Percentiles rank a stretch among this genome's conserved stretches.
phyloP scores from a whole-genome alignment of 345 rosid species.

The Diplotaxis tenuifolia region DNA sequence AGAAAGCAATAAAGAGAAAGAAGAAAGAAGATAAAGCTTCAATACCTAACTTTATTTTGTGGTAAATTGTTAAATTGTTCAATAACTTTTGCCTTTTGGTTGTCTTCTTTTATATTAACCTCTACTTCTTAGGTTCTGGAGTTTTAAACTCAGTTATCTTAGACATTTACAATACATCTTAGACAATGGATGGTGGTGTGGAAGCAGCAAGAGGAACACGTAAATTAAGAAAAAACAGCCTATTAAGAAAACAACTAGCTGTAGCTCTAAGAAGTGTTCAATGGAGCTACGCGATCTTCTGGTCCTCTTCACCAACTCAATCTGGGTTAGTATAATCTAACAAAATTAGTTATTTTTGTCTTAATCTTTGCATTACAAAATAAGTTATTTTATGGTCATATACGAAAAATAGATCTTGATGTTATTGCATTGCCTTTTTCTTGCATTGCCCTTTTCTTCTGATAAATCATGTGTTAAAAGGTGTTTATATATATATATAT shows the following conservation, averaged over 20 bases:
- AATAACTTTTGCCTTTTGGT: constrained; percentile 7
- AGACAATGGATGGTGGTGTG: constrained; percentile 49
- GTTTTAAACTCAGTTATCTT: not conserved
- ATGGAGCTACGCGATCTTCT: constrained; percentile 95
- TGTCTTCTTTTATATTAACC: constrained; percentile 27
- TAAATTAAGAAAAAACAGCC: constrained; percentile 36
- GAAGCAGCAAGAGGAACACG: constrained; percentile 34
- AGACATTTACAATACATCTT: not conserved
- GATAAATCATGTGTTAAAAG: constrained; percentile 3
- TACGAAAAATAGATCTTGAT: constrained; percentile 1
- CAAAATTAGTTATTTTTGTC: not conserved
- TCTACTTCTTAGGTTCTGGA: not conserved
- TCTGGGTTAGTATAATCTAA: constrained; percentile 49
- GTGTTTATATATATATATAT: not conserved
- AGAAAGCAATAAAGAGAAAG: constrained; percentile 32
- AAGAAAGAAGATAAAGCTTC: constrained; percentile 24
- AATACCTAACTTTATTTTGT: constrained; percentile 7
- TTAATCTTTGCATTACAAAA: not conserved
- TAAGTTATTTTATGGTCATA: not conserved
- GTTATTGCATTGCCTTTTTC: too few species aligned
- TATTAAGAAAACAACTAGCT: constrained; percentile 69
- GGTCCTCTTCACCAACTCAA: constrained; percentile 73
- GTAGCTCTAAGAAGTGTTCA: constrained; percentile 78
- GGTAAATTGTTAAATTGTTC: not conserved
- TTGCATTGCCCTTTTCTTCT: constrained; percentile 1